A percentile compares a stretch with the other conserved stretches of the same genome.
Conservation (phyloP, 257 asterid species). For the Solanum clarkiae region DNA sequence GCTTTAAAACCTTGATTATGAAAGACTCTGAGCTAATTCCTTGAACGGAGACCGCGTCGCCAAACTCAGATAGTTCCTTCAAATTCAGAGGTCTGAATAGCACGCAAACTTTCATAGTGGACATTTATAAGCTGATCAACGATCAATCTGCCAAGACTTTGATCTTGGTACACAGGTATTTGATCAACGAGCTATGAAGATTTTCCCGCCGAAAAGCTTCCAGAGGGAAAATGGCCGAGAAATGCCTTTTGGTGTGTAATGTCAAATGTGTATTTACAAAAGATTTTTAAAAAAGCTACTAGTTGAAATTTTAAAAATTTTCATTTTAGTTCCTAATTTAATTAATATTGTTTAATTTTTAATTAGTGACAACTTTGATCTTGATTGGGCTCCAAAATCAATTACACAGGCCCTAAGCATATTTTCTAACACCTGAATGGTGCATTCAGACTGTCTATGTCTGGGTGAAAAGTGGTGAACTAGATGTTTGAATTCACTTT, state of each 20-base stretch:
- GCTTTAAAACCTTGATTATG: conserved; percentile 41
- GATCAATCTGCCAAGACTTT: background rate
- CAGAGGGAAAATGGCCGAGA: background rate
- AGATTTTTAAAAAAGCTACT: too few species aligned
- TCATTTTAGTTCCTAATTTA: too few species aligned
- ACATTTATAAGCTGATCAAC: conserved; percentile 21
- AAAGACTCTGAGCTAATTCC: conserved; percentile 47
- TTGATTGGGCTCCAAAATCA: too few species aligned
- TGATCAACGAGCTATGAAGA: background rate
- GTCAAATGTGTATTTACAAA: too few species aligned
- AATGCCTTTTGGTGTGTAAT: background rate
- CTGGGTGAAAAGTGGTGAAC: too few species aligned
- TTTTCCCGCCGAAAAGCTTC: background rate
- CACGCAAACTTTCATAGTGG: conserved; percentile 57
- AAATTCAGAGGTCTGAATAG: conserved; percentile 67
- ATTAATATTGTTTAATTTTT: too few species aligned
- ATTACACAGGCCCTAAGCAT: too few species aligned
- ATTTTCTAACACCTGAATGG: too few species aligned
- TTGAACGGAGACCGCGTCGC: conserved; percentile 45
- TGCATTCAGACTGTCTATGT: too few species aligned
- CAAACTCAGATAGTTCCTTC: conserved; percentile 55
- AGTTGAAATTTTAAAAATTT: too few species aligned
- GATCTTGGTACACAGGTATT: background rate
- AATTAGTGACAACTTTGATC: too few species aligned
- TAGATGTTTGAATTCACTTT: too few species aligned